Conservation (phyloP, 2,329 filamentous ascomycete genomes). For the Fusarium verrucosum region DNA sequence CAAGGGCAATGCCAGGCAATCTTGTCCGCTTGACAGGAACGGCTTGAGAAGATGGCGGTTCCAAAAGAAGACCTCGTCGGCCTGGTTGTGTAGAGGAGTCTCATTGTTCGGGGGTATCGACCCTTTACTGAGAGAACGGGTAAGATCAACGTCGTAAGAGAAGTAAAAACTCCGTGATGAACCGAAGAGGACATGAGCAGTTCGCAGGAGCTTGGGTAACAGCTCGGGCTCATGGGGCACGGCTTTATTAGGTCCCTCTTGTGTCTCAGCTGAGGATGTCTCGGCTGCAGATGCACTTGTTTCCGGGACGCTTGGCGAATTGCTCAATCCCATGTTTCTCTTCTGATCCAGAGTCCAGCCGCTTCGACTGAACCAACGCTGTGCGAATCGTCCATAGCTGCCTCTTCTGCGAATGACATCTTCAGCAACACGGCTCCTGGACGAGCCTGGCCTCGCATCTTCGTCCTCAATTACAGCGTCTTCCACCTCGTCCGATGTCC, state of each 20-base stretch:
- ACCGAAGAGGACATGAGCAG: constrained; percentile 84
- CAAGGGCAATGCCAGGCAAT: constrained; percentile 78
- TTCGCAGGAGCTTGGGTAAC: constrained; percentile 84
- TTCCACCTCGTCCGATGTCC: constrained; percentile 56
- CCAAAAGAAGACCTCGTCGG: constrained; percentile 89
- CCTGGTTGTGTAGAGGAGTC: constrained; percentile 72
- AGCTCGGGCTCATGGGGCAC: constrained; percentile 57
- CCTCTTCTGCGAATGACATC: constrained; percentile 87
- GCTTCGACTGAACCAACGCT: constrained; percentile 88
- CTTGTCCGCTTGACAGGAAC: constrained; percentile 78
- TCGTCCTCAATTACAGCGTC: constrained; percentile 50
- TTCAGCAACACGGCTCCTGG: constrained; percentile 76
- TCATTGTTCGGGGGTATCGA: constrained; percentile 34
- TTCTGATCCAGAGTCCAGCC: constrained; percentile 81
- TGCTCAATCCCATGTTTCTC: constrained; percentile 74
- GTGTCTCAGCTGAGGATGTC: constrained; percentile 40
- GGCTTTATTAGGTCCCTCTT: constrained; percentile 48
- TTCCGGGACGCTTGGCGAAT: constrained; percentile 43
- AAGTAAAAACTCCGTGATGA: constrained; percentile 90
- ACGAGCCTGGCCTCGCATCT: constrained; percentile 47
- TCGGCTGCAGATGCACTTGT: constrained; percentile 17
- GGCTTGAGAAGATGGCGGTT: constrained; percentile 79
- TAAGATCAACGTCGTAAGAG: constrained; percentile 94
- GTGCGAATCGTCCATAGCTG: constrained; percentile 87
- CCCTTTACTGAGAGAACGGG: constrained; percentile 65